These are phyloP conservation scores for Iberis pinnata DNA, from an alignment of 345 rosid genomes.

Conservation along the genomic window DNA sequence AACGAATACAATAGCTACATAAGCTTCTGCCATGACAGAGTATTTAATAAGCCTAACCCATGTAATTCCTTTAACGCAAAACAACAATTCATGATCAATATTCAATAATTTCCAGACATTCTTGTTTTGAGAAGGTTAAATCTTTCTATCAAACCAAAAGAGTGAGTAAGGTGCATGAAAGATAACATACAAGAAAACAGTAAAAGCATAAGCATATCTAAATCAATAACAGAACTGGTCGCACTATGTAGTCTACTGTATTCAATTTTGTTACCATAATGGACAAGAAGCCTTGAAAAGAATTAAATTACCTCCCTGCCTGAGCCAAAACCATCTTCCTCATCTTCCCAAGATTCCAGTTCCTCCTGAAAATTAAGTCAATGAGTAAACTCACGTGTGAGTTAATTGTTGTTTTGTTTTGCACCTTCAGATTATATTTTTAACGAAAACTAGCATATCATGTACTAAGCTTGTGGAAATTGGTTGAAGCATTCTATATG, in stretches of 20 bases:
- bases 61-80: not conserved
- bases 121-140: constrained; percentile 9
- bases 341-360: constrained; percentile 64
- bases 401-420: not conserved
- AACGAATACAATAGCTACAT: not conserved
- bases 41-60: constrained; percentile 3
- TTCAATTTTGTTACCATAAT: not conserved
- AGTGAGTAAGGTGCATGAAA: not conserved
- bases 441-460: not conserved
- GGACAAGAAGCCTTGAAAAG: not conserved
- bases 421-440: not conserved
- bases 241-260: constrained; percentile 3
- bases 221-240: not conserved
- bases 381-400: not conserved
- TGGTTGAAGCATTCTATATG: constrained; percentile 1
- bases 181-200: not conserved
- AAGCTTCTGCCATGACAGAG: not conserved
- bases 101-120: constrained; percentile 8
- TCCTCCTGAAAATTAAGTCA: constrained; percentile 45
- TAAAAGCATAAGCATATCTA: not conserved
- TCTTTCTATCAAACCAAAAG: not conserved
- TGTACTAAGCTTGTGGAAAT: not conserved
- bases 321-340: constrained; percentile 32
- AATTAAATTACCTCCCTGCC: constrained; percentile 40
- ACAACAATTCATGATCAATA: not conserved